Evolutionary conservation across 2,329 filamentous ascomycete species (phyloP).

Genomic region (Colletotrichum lindemuthianum): DNA sequence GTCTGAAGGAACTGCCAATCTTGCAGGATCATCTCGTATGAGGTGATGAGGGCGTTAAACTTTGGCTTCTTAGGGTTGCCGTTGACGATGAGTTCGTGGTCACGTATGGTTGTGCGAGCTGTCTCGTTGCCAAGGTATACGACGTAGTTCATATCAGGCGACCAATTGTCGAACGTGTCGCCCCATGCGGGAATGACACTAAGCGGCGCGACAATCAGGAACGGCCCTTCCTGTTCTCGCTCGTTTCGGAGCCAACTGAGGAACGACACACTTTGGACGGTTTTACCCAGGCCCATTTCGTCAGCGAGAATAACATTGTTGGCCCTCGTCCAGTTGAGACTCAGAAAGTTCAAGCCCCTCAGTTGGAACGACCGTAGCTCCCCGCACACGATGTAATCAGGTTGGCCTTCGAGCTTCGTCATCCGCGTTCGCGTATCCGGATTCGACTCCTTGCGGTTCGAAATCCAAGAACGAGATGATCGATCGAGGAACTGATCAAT

Average conservation of each 20-base stretch:
- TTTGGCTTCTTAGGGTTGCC: conserved; percentile 89
- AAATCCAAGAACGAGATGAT: conserved; percentile 80
- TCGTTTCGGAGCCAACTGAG: conserved; percentile 96
- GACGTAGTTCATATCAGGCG: conserved; percentile 95
- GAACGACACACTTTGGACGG: conserved; percentile 95
- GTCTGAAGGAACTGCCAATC: conserved; percentile 86
- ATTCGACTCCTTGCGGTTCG: conserved; percentile 81
- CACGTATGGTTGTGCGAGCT: conserved; percentile 85
- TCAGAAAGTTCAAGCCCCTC: conserved; percentile 92
- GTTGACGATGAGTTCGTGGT: conserved; percentile 88
- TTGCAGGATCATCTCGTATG: conserved; percentile 93
- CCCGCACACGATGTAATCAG: conserved; percentile 84
- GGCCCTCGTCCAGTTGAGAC: conserved; percentile 92
- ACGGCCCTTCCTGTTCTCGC: conserved; percentile 89
- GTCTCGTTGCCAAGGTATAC: conserved; percentile 93
- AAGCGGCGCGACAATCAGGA: conserved; percentile 95
- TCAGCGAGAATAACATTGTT: conserved; percentile 98
- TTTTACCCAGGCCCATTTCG: conserved; percentile 98
- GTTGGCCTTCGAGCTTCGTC: conserved; percentile 81
- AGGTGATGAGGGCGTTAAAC: conserved; percentile 97
- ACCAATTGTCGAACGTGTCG: conserved; percentile 96
- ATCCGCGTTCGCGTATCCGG: conserved; percentile 78
- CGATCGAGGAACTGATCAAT: conserved; percentile 93
- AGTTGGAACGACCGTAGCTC: conserved; percentile 93
- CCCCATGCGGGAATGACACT: conserved; percentile 99